Evolutionary conservation across 1,284 basidiomycete species (phyloP).

Genomic region (Cutaneotrichosporon sp.): DNA sequence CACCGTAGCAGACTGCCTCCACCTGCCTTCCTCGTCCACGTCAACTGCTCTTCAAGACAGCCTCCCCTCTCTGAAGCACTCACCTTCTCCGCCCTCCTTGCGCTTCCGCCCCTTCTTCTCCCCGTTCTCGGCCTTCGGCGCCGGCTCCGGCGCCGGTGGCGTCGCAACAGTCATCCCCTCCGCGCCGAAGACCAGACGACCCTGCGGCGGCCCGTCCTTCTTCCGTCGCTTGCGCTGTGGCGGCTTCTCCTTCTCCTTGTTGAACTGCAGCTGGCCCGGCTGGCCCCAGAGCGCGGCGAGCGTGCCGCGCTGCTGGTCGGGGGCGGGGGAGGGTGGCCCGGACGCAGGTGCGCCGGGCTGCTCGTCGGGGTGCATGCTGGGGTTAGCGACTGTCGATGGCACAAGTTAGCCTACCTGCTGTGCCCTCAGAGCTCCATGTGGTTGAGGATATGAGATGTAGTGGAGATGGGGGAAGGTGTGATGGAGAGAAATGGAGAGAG

Average conservation of each 20-base stretch:
- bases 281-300: slow-evolving; percentile 10
- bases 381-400: background rate
- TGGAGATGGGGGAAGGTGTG: background rate
- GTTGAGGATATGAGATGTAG: background rate
- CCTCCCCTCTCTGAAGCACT: background rate
- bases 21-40: background rate
- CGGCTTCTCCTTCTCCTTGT: background rate
- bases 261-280: background rate
- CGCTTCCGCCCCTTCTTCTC: slow-evolving; percentile 9
- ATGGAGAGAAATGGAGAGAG: background rate
- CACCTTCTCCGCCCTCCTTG: slow-evolving; percentile 6
- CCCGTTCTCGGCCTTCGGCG: background rate
- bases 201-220: slow-evolving; percentile 19
- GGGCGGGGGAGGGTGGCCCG: background rate
- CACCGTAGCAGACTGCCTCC: too few species aligned
- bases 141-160: slow-evolving; percentile 8
- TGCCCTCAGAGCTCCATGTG: background rate
- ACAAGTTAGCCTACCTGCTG: background rate
- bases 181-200: slow-evolving; percentile 16
- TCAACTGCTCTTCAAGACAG: background rate
- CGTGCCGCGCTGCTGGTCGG: background rate
- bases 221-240: slow-evolving; percentile 19
- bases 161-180: slow-evolving; percentile 14
- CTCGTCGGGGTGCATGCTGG: background rate
- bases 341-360: background rate